Conservation (phyloP, 768 basidiomycete genomes). For the Suillus americanus region DNA sequence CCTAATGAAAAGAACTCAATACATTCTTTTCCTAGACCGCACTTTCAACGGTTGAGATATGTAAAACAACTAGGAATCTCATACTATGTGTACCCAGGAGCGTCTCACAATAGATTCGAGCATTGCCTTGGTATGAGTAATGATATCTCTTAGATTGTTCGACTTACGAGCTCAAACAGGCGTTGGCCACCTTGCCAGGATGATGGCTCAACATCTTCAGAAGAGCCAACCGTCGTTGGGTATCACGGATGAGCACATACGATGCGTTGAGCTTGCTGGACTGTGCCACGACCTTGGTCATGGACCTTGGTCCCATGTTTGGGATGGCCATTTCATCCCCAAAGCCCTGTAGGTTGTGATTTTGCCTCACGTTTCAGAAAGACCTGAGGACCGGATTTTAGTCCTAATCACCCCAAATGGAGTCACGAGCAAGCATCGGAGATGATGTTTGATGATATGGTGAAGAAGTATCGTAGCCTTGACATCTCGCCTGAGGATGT, state of each 20-base stretch:
- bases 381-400: background rate
- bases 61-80: slow-evolving; percentile 83
- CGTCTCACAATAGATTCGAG: slow-evolving; percentile 81
- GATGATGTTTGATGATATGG: slow-evolving; percentile 76
- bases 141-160: background rate
- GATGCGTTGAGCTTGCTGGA: slow-evolving; percentile 78
- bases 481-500: slow-evolving; percentile 48
- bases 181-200: slow-evolving; percentile 69
- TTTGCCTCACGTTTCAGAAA: background rate
- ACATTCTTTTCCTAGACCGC: slow-evolving; percentile 41
- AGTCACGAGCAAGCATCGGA: slow-evolving; percentile 78
- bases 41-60: slow-evolving; percentile 75
- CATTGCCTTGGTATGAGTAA: slow-evolving; percentile 67
- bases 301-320: slow-evolving; percentile 86
- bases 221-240: slow-evolving; percentile 57
- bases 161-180: slow-evolving; percentile 40
- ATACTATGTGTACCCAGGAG: slow-evolving; percentile 75
- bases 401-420: slow-evolving; percentile 41
- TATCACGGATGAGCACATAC: slow-evolving; percentile 71
- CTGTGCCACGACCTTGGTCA: slow-evolving; percentile 86
- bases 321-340: slow-evolving; percentile 76
- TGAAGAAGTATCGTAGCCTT: slow-evolving; percentile 51
- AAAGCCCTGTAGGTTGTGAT: slow-evolving; percentile 50
- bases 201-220: slow-evolving; percentile 58
- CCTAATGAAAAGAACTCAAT: background rate